Conservation (phyloP, 805 yeast genomes). For the Candida ulmi region DNA sequence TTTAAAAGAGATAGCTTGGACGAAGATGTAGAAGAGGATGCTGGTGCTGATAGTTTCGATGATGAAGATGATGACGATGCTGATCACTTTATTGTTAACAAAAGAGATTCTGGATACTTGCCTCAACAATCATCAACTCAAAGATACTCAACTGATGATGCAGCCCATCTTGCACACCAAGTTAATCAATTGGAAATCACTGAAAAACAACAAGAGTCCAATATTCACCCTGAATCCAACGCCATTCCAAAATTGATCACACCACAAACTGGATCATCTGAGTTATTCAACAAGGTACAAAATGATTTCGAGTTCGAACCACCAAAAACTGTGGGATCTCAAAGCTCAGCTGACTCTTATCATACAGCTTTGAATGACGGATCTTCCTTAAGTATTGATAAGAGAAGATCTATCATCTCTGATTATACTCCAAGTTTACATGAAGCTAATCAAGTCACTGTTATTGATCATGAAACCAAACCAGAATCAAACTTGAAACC, state of each 20-base stretch:
- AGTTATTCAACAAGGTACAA: background rate
- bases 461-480: constrained; percentile 8
- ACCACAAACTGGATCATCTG: too few species aligned
- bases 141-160: background rate
- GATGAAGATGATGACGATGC: constrained; percentile 9
- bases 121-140: background rate
- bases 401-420: constrained; percentile 20
- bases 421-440: constrained; percentile 23
- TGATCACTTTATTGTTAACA: constrained; percentile 11
- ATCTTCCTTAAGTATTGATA: background rate
- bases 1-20: background rate
- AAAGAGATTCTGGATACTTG: background rate
- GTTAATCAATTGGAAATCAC: too few species aligned
- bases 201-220: background rate
- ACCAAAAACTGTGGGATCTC: background rate
- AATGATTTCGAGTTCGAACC: background rate
- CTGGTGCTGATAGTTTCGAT: background rate
- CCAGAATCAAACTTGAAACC: constrained; percentile 4
- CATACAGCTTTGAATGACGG: background rate
- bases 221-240: background rate
- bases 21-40: constrained; percentile 3
- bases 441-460: constrained; percentile 17
- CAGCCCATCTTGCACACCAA: too few species aligned
- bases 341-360: background rate
- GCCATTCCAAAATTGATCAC: too few species aligned